Percentiles rank a stretch among this genome's conserved stretches.
Evolutionary conservation across 257 asterid genomes (phyloP).

Genomic region (Penstemon newberryi): DNA sequence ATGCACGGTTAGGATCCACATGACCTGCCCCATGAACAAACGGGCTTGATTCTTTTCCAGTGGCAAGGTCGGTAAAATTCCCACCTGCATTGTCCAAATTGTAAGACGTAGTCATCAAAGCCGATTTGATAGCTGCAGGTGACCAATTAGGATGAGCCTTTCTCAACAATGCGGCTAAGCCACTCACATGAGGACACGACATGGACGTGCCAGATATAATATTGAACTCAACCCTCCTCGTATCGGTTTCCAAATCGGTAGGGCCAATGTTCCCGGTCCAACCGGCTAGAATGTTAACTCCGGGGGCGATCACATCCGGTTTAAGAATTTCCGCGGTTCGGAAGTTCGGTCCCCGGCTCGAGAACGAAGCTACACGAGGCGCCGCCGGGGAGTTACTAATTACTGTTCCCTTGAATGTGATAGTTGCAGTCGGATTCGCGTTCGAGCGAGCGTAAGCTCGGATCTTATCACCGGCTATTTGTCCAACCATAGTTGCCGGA

Average conservation of each 20-base stretch:
- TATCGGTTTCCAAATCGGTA: conserved; percentile 62
- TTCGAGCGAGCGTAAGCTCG: conserved; percentile 54
- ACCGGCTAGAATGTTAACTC: conserved; percentile 88
- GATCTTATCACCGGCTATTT: conserved; percentile 66
- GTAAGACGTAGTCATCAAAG: conserved; percentile 81
- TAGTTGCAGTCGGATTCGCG: conserved; percentile 76
- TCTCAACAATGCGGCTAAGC: conserved; percentile 73
- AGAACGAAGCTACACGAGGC: conserved; percentile 85
- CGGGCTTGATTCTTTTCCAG: conserved; percentile 58
- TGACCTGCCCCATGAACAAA: conserved; percentile 84
- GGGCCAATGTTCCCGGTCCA: conserved; percentile 82
- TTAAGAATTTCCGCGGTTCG: conserved; percentile 79
- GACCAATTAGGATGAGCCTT: conserved; percentile 74
- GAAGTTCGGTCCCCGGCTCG: conserved; percentile 93
- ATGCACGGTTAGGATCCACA: conserved; percentile 78
- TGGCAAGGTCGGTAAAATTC: conserved; percentile 73
- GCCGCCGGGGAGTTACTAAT: conserved; percentile 67
- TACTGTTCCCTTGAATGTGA: conserved; percentile 69
- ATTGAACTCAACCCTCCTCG: conserved; percentile 76
- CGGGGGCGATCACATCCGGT: conserved; percentile 94
- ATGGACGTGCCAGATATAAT: conserved; percentile 88
- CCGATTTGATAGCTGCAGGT: conserved; percentile 86
- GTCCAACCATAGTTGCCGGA: conserved; percentile 90
- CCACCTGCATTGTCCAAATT: conserved; percentile 63
- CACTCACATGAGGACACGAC: conserved; percentile 98